Evolutionary conservation across 2,329 filamentous ascomycete genomes (phyloP), one percentile per base, ranked within the genome.

Genomic region (Lachnellula occidentalis): DNA sequence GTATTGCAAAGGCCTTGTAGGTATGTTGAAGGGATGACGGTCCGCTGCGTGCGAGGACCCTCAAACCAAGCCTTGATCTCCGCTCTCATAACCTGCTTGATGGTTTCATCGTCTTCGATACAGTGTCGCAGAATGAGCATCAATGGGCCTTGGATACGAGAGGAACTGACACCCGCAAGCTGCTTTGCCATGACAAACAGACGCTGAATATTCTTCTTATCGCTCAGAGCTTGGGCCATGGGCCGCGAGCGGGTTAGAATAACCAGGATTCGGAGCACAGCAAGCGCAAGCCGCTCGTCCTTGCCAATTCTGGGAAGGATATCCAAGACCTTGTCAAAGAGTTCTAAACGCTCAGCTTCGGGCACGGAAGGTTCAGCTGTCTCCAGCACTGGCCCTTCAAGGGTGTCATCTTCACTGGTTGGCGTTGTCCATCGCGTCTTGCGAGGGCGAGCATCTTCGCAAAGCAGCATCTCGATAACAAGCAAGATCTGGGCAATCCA

Each of bases 101-200:
- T 80, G 2, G 87, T 94, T 17, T 91, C 86, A 48, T 96, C 90
- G 66, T 99, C 95, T 71, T 99, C 94, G 51, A 97, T 83, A 60
- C 99, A 86, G 67, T 99, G 94, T 41, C 95, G 86, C 43, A 99
- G 75, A 50, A 96, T 86, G 12, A 92, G 81, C 80, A 97, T 86
- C 34, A 70, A 47, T 34, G 67, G 68, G 58, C 80, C 79, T 58
- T 86, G 82, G 9, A 99, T 79, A 52, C 86, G 86, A 52, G 88
- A 82, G 31, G 90, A 88, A 6, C 88, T 87, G 31, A 85, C 80
- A 24, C 88, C 88, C 19, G 90, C 86, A 56, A 97, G 81, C 69
- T 97, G 92, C 70, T 95, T 95, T 54, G 92, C 85, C 89, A 97
- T 96, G 50, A 96, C 82, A 71, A 99, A 97, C 21, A 99, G 76